These are phyloP conservation scores for Apiospora arundinis DNA, from an alignment of 2,329 filamentous ascomycete genomes.

Conservation along the genomic window DNA sequence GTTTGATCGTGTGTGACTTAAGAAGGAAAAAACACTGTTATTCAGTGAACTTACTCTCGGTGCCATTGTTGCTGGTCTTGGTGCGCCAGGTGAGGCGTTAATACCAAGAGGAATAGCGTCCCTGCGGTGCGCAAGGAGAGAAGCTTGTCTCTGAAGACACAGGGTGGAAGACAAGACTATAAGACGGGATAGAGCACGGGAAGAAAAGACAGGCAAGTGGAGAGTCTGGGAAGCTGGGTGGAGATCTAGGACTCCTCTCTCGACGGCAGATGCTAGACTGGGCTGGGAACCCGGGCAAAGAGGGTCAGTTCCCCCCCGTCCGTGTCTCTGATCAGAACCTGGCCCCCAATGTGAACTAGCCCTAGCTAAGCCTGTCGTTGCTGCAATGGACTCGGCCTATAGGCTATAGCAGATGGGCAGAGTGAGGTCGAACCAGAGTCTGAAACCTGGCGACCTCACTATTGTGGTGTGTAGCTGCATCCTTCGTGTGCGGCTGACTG, in stretches of 20 bases:
- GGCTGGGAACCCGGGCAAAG: neutral
- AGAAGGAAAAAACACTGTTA: too few relatives aligned
- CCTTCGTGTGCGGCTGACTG: slow-evolving; percentile 7
- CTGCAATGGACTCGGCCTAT: neutral
- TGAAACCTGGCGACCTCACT: neutral
- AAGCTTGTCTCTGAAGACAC: slow-evolving; percentile 3
- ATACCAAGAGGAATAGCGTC: slow-evolving; percentile 13
- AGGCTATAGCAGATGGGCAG: neutral
- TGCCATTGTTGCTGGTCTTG: slow-evolving; percentile 1
- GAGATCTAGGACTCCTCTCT: neutral
- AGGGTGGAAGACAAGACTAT: slow-evolving; percentile 1
- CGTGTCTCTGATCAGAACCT: slow-evolving; percentile 1
- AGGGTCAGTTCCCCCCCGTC: neutral
- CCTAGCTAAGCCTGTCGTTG: slow-evolving; percentile 2
- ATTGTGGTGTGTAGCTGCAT: neutral
- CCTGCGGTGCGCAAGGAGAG: neutral
- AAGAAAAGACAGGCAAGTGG: slow-evolving; percentile 11
- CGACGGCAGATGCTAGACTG: slow-evolving; percentile 10
- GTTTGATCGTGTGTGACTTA: neutral
- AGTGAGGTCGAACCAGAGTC: neutral
- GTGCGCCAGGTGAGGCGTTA: neutral
- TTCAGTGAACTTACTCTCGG: neutral
- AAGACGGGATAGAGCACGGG: neutral
- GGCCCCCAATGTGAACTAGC: neutral
- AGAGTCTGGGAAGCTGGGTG: neutral